Percentiles rank a stretch among this genome's conserved stretches.
phyloP scores from a whole-genome alignment of 345 rosid genomes.

The Pugionium dolabratum region DNA sequence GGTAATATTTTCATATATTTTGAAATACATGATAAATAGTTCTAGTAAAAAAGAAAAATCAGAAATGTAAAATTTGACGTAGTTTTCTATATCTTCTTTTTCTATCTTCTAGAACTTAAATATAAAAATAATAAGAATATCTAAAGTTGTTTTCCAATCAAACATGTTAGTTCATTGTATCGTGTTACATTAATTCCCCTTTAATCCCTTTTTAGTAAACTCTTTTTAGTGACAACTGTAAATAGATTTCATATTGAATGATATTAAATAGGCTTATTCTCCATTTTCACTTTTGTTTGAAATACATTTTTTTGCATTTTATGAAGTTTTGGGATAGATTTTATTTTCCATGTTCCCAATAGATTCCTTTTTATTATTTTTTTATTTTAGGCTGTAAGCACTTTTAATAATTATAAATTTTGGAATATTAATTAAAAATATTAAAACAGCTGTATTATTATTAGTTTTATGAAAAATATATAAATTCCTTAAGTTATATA shows the following conservation, averaged over 20 bases:
- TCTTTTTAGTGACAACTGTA: background rate
- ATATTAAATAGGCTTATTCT: background rate
- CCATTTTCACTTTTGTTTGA: constrained; percentile 1
- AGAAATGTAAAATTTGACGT: no score
- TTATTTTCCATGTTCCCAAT: background rate
- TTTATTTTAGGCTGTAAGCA: no score
- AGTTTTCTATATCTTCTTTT: background rate
- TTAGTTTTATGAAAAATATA: no score
- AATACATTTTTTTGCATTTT: background rate
- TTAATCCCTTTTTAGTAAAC: constrained; percentile 19
- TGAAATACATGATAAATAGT: no score
- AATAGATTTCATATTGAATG: background rate
- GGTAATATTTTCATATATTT: no score
- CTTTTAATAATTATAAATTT: no score
- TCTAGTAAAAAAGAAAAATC: no score
- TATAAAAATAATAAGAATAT: background rate
- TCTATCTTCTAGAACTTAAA: constrained; percentile 7
- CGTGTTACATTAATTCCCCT: background rate
- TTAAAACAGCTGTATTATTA: no score
- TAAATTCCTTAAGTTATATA: no score
- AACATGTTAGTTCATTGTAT: constrained; percentile 1
- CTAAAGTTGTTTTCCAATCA: constrained; percentile 21
- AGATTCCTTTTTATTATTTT: no score
- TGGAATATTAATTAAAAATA: no score
- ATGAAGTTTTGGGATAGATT: background rate